phyloP scores from a whole-genome alignment of 371 early-diverging fungal genomes.

The Mucor indicus region DNA sequence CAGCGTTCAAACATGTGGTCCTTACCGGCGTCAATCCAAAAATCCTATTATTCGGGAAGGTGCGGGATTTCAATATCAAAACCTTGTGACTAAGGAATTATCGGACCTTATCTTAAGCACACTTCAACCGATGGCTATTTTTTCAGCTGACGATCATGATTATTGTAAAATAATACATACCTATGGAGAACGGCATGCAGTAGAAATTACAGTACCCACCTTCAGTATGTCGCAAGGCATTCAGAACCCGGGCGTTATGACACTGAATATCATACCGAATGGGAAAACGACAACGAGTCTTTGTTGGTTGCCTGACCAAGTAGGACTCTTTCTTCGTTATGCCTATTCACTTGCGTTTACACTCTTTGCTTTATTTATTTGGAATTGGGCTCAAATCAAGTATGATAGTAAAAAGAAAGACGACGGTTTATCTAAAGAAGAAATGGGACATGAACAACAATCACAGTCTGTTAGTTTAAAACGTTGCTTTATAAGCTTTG shows the following conservation, averaged over 20 bases:
- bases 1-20: slow-evolving; percentile 65
- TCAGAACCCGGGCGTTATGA: slow-evolving; percentile 40
- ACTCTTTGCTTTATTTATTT: neutral
- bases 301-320: slow-evolving; percentile 43
- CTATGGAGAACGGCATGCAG: neutral
- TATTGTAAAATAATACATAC: slow-evolving; percentile 62
- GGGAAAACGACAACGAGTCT: slow-evolving; percentile 11
- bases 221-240: slow-evolving; percentile 62
- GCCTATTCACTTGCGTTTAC: slow-evolving; percentile 18
- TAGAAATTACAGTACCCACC: slow-evolving; percentile 49
- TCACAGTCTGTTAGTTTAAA: neutral
- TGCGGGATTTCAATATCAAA: slow-evolving; percentile 83
- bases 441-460: neutral
- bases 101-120: slow-evolving; percentile 55
- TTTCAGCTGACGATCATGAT: slow-evolving; percentile 95
- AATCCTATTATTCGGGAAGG: slow-evolving; percentile 43
- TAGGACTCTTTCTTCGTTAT: slow-evolving; percentile 33
- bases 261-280: slow-evolving; percentile 15
- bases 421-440: slow-evolving; percentile 9
- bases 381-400: neutral
- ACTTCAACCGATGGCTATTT: slow-evolving; percentile 66
- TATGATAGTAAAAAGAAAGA: no score
- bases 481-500: neutral
- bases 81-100: slow-evolving; percentile 60
- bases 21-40: slow-evolving; percentile 48